Percentiles rank a stretch among this genome's conserved stretches.
Conservation (phyloP, 2,329 filamentous ascomycete genomes). For the Fusarium longipes region DNA sequence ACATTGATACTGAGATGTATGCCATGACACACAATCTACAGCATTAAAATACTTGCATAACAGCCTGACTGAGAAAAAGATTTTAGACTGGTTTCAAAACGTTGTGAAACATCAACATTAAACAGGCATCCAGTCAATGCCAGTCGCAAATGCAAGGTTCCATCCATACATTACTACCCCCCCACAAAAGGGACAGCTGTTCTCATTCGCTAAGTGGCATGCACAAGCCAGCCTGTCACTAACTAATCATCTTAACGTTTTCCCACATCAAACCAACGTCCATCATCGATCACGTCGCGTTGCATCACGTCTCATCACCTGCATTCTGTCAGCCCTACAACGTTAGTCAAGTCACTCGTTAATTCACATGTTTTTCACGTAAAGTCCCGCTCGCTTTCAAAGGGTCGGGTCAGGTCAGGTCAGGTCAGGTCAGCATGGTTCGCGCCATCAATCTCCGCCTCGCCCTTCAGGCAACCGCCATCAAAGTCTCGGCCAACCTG, state of each 20-base stretch:
- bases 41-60: neutral
- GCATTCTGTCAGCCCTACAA: constrained; percentile 6
- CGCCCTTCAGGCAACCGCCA: constrained; percentile 45
- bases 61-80: no score
- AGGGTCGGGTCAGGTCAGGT: no score
- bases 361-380: constrained; percentile 21
- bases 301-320: neutral
- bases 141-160: neutral
- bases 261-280: constrained; percentile 17
- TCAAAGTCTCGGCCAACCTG: constrained; percentile 50
- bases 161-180: neutral
- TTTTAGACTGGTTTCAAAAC: neutral
- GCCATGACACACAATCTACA: no score
- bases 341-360: neutral
- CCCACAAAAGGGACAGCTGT: constrained; percentile 40
- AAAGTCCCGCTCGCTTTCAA: neutral
- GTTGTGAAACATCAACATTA: neutral
- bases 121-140: constrained; percentile 11
- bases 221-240: constrained; percentile 40
- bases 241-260: constrained; percentile 25
- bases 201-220: constrained; percentile 31
- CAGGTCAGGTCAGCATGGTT: constrained; percentile 42
- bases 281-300: constrained; percentile 1
- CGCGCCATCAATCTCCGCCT: constrained; percentile 47
- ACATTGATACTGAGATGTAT: no score